phyloP scores from a whole-genome alignment of 768 basidiomycete species.

The Nevesoporus exiguus region DNA sequence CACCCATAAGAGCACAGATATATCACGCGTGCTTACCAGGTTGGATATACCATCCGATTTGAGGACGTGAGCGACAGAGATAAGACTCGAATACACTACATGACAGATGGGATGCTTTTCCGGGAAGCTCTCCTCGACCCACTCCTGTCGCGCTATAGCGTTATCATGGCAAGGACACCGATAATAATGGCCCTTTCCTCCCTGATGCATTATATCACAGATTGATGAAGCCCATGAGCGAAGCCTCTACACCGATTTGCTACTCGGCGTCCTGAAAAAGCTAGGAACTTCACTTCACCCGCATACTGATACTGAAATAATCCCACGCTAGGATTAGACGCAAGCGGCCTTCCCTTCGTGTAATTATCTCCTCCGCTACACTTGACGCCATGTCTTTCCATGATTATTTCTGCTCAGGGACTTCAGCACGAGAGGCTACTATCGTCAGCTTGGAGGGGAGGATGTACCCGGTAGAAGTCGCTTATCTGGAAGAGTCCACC shows the following conservation, averaged over 20 bases:
- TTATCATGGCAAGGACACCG: constrained; percentile 76
- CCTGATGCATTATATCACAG: constrained; percentile 36
- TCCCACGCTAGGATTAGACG: constrained; percentile 69
- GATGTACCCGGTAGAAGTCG: constrained; percentile 92
- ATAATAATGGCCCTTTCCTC: background rate
- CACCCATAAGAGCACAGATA: background rate
- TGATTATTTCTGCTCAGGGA: constrained; percentile 78
- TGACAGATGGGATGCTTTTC: constrained; percentile 99
- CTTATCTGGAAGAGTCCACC: constrained; percentile 75
- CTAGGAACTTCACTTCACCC: constrained; percentile 31
- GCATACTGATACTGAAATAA: background rate
- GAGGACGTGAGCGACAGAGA: constrained; percentile 88
- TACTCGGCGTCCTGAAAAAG: constrained; percentile 94
- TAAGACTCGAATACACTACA: constrained; percentile 85
- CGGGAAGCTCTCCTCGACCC: constrained; percentile 92
- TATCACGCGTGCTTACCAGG: constrained; percentile 44
- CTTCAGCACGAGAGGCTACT: constrained; percentile 63
- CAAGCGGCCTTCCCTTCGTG: constrained; percentile 83
- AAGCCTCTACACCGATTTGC: constrained; percentile 90
- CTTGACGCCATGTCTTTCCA: constrained; percentile 88
- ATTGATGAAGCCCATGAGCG: constrained; percentile 98
- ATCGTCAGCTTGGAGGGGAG: constrained; percentile 92
- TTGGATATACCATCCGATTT: constrained; percentile 96
- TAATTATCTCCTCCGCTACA: constrained; percentile 95
- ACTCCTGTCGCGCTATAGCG: constrained; percentile 85